A percentile compares a stretch with the other conserved stretches of the same genome.
Conservation (phyloP, 805 yeast genomes). For the Wilhelminamyces savonicus region DNA sequence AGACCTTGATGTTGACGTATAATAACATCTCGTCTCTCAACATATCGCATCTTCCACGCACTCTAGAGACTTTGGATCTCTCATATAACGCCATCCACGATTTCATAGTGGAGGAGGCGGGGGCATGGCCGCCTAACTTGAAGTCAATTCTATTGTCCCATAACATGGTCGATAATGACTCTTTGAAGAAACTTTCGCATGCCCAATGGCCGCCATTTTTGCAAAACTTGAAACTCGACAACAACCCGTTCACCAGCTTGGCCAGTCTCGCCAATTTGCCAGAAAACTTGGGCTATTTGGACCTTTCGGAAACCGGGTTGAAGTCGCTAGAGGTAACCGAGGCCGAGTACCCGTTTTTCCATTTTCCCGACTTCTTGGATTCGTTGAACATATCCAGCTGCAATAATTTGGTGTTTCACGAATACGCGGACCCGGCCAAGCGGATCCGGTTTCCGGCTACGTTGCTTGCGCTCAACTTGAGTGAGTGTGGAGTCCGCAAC, state of each 20-base stretch:
- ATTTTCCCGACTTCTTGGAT: constrained; percentile 22
- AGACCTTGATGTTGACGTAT: constrained; percentile 27
- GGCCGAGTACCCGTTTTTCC: constrained; percentile 11
- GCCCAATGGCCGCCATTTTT: constrained; percentile 19
- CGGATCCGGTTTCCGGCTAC: constrained; percentile 17
- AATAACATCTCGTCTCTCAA: constrained; percentile 16
- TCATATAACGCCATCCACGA: constrained; percentile 14
- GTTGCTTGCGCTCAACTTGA: constrained; percentile 15
- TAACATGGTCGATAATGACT: constrained; percentile 13
- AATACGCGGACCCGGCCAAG: constrained; percentile 1
- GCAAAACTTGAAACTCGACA: constrained; percentile 15
- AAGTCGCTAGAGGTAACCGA: constrained; percentile 5
- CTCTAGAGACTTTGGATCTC: constrained; percentile 24
- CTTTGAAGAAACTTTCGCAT: constrained; percentile 9
- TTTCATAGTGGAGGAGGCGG: constrained; percentile 4
- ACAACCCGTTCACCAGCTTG: constrained; percentile 15
- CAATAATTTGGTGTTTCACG: constrained; percentile 4
- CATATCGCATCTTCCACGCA: constrained; percentile 19
- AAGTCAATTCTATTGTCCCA: constrained; percentile 16
- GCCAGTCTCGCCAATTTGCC: constrained; percentile 14
- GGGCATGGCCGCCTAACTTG: constrained; percentile 21
- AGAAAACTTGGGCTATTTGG: constrained; percentile 14
- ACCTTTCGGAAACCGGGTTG: constrained; percentile 19
- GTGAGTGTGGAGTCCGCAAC: constrained; percentile 14
- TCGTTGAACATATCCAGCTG: constrained; percentile 16